Percentiles rank a stretch among this genome's conserved stretches.
Evolutionary conservation across 1,284 basidiomycete species (phyloP).

Genomic region (Spongispora temasekensis): DNA sequence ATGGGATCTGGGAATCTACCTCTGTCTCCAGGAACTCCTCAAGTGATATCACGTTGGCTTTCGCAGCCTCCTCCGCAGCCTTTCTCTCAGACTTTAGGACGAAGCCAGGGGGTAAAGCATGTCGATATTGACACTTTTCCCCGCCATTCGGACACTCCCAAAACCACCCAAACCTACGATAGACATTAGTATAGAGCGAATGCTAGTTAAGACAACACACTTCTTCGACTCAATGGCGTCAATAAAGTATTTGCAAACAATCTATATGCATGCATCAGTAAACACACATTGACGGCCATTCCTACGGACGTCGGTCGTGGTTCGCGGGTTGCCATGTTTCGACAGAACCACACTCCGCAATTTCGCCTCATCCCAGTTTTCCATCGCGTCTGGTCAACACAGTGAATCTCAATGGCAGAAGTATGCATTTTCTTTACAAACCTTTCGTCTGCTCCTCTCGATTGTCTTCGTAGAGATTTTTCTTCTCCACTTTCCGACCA

Average conservation of each 20-base stretch:
- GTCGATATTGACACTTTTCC: slow-evolving; percentile 91
- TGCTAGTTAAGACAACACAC: slow-evolving; percentile 46
- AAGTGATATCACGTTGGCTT: slow-evolving; percentile 87
- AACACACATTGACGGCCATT: not conserved
- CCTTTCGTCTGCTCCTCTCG: slow-evolving; percentile 81
- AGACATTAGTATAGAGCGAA: not conserved
- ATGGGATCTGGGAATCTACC: slow-evolving; percentile 46
- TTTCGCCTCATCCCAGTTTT: slow-evolving; percentile 97
- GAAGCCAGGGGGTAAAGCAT: slow-evolving; percentile 95
- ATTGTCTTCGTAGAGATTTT: slow-evolving; percentile 91
- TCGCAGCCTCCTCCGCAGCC: slow-evolving; percentile 81
- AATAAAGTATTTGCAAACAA: slow-evolving; percentile 97
- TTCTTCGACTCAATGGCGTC: slow-evolving; percentile 95
- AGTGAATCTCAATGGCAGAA: slow-evolving; percentile 5
- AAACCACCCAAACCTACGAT: slow-evolving; percentile 84
- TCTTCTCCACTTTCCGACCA: slow-evolving; percentile 93
- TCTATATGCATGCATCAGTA: slow-evolving; percentile 47
- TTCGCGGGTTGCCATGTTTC: slow-evolving; percentile 89
- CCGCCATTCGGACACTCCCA: slow-evolving; percentile 86
- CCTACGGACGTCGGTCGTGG: slow-evolving; percentile 84
- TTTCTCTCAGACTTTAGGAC: slow-evolving; percentile 92
- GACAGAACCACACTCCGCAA: slow-evolving; percentile 83
- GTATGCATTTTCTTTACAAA: slow-evolving; percentile 37
- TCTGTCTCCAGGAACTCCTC: slow-evolving; percentile 99
- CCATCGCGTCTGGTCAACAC: slow-evolving; percentile 85